Conservation (phyloP, 352 stramenopile species). For the Blastocystis sp. region DNA sequence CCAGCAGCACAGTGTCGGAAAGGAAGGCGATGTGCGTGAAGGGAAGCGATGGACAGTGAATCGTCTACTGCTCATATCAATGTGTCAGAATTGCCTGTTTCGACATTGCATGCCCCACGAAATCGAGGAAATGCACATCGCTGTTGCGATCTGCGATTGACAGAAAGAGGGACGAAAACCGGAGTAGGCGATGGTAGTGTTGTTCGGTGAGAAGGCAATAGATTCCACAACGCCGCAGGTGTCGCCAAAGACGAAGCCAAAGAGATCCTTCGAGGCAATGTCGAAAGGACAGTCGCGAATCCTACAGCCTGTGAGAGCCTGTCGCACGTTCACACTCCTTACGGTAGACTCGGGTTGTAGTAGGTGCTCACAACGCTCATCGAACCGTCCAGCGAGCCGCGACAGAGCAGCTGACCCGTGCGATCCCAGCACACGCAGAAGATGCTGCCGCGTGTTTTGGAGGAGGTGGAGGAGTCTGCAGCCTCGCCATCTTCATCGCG, state of each 20-base stretch:
- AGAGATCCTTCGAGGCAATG: slow-evolving; percentile 46
- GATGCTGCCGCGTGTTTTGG: slow-evolving; percentile 51
- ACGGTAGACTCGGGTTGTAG: slow-evolving; percentile 40
- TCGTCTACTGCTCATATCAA: neutral
- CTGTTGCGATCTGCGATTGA: slow-evolving; percentile 40
- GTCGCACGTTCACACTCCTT: neutral
- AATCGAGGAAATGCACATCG: slow-evolving; percentile 40
- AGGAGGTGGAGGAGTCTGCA: neutral
- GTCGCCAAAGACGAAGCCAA: slow-evolving; percentile 57
- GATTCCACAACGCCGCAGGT: slow-evolving; percentile 37
- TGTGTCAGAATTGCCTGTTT: neutral
- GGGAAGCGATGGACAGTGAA: slow-evolving; percentile 38
- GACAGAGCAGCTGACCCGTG: slow-evolving; percentile 41
- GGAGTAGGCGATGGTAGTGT: slow-evolving; percentile 32
- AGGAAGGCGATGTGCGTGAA: slow-evolving; percentile 49
- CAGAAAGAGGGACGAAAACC: neutral
- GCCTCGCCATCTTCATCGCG: slow-evolving; percentile 27
- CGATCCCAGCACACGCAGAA: slow-evolving; percentile 64
- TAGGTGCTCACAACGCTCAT: slow-evolving; percentile 63
- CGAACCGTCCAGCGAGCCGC: slow-evolving; percentile 39
- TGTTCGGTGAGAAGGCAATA: slow-evolving; percentile 18
- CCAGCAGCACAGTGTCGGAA: neutral
- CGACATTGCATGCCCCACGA: slow-evolving; percentile 20
- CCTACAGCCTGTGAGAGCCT: neutral
- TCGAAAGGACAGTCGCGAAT: slow-evolving; percentile 59